Conservation (phyloP, 148 eudicot genomes). For the Polygonum aviculare region DNA sequence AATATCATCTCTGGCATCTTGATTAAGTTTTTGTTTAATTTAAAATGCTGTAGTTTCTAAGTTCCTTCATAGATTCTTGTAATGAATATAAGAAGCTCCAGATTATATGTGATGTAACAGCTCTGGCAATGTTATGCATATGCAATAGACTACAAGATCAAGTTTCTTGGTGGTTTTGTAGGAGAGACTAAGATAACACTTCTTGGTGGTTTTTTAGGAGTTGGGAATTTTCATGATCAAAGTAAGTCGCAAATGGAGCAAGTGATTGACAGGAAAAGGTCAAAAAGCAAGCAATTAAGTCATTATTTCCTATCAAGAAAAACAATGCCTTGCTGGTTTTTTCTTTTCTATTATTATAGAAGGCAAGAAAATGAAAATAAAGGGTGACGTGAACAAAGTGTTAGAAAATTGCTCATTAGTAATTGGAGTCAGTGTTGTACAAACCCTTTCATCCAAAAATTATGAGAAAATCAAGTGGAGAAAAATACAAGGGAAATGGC, state of each 20-base stretch:
- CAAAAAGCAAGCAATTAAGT: too few species aligned
- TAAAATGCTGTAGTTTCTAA: not conserved
- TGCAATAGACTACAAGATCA: not conserved
- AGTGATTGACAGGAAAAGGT: not conserved
- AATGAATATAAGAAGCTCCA: not conserved
- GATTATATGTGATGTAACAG: not conserved
- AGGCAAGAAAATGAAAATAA: not conserved
- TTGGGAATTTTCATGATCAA: not conserved
- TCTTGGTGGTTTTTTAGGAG: not conserved
- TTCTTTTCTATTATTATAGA: not conserved
- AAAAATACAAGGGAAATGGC: not conserved
- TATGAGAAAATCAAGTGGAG: not conserved
- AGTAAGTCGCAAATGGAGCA: not conserved
- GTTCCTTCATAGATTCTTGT: not conserved
- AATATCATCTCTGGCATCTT: not conserved
- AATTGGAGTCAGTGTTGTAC: not conserved
- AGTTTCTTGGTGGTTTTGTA: not conserved
- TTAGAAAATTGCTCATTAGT: not conserved
- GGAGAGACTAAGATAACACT: not conserved
- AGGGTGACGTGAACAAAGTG: not conserved
- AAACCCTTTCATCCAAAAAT: not conserved
- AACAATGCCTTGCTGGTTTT: too few species aligned
- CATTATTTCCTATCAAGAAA: too few species aligned
- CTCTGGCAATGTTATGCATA: not conserved
- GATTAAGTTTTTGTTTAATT: constrained; percentile 6